Evolutionary conservation across 345 rosid species (phyloP), one percentile per base, ranked within the genome.

Genomic region (Sonneratia alba): DNA sequence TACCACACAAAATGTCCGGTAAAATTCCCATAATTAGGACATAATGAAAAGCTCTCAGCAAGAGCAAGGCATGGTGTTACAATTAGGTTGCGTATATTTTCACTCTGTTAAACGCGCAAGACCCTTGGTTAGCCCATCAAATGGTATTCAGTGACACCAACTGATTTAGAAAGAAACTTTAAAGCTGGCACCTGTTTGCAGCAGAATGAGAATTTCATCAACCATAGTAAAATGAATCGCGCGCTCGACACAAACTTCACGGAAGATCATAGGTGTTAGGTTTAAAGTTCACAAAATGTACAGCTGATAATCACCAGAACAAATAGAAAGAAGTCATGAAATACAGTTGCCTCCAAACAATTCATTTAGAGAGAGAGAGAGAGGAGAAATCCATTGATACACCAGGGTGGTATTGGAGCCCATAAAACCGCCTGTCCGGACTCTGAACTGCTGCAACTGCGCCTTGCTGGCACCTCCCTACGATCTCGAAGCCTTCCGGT

Each of bases 321-420:
- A 27, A 27, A 27, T 27, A 27, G 32, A 27, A 0, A 27, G 32
- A 27, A 27, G 32, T 27, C 32, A 27, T 27, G 32, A 27, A 27
- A 27, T 27, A 27, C 32, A 27, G 32, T 27, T 27, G 32, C 32
- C 32, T 27, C 32, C 32, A 27, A 27, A 27, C 32, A 1, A 27
- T 27, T 27, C 32, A 27, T 27, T 27, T 27, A 27, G 32, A 27
- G 32, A 27, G 32, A 27, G 32, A 27, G 32, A 27, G 32, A 27
- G 32, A 27, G 32, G 32, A 27, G 32, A 27, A 27, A 27, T 27
- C 32, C 32, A 57, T 57, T 47, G 11, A 2, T 47, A 70, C 97
- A 93, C 92, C 97, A 11, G 97, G 99, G 55, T 92, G 99, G 78
- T 95, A 95, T 74, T 95, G 99, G 79, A 95, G 81, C 43, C 97